A percentile compares a stretch with the other conserved stretches of the same genome.
Conservation (phyloP, 805 yeast species). For the Isabelozyma pseudorhagii region DNA sequence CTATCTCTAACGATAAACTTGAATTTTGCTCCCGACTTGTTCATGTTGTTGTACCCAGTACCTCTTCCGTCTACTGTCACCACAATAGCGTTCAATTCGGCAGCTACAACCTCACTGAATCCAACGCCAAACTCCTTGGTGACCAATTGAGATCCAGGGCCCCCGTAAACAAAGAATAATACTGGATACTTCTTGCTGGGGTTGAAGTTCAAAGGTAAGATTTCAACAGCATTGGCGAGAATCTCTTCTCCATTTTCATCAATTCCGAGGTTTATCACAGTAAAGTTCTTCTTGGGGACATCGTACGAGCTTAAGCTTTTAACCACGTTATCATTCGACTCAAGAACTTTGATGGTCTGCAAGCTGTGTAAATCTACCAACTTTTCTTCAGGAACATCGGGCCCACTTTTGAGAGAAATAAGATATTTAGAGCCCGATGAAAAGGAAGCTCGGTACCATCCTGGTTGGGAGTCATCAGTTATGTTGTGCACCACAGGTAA, state of each 20-base stretch:
- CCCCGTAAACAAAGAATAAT: conserved; percentile 88
- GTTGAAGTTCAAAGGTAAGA: conserved; percentile 73
- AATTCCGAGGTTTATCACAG: conserved; percentile 51
- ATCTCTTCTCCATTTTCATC: conserved; percentile 47
- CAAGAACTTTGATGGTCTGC: conserved; percentile 39
- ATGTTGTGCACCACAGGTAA: conserved; percentile 48
- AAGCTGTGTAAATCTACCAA: conserved; percentile 44
- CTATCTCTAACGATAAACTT: conserved; percentile 78
- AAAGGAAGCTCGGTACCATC: conserved; percentile 69
- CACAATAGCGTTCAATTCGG: conserved; percentile 77
- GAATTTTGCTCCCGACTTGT: conserved; percentile 47
- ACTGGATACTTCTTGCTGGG: conserved; percentile 69
- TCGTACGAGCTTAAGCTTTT: conserved; percentile 41
- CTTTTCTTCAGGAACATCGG: conserved; percentile 74
- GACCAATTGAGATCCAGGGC: conserved; percentile 91
- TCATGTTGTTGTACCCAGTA: conserved; percentile 78
- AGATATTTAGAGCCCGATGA: conserved; percentile 77
- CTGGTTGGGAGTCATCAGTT: conserved; percentile 40
- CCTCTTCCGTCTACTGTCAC: conserved; percentile 98
- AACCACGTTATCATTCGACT: conserved; percentile 44
- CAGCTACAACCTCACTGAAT: conserved; percentile 74
- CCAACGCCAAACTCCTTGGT: conserved; percentile 53
- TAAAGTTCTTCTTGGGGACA: conserved; percentile 54
- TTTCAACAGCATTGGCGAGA: conserved; percentile 66
- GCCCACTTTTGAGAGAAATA: conserved; percentile 72